Percentiles rank a stretch among this genome's conserved stretches.
phyloP scores from a whole-genome alignment of 257 asterid species.

The Fraxinus quadrangulata region DNA sequence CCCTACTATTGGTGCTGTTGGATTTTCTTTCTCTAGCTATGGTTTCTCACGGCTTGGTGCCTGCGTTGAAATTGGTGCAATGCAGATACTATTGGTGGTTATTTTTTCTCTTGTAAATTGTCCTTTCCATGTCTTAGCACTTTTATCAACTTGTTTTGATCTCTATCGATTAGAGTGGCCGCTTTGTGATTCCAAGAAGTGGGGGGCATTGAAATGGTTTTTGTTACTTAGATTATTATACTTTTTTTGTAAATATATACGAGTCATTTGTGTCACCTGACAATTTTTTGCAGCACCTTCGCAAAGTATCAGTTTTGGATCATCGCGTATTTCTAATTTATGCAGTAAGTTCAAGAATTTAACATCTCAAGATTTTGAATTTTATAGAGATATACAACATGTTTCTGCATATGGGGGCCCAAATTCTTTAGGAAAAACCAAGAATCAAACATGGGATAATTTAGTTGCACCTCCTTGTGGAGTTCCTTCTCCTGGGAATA shows the following conservation, averaged over 20 bases:
- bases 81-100: slow-evolving; percentile 80
- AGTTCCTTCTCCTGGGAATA: slow-evolving; percentile 44
- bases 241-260: neutral
- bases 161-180: neutral
- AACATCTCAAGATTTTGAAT: slow-evolving; percentile 47
- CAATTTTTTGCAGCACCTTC: slow-evolving; percentile 81
- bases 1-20: slow-evolving; percentile 96
- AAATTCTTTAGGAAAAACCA: slow-evolving; percentile 33
- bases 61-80: slow-evolving; percentile 88
- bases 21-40: slow-evolving; percentile 94
- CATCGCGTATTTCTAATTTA: slow-evolving; percentile 89
- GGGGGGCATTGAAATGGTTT: neutral
- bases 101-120: slow-evolving; percentile 86
- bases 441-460: slow-evolving; percentile 42
- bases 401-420: slow-evolving; percentile 37
- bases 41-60: slow-evolving; percentile 92
- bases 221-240: slow-evolving; percentile 4
- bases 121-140: slow-evolving; percentile 1
- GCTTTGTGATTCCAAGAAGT: neutral
- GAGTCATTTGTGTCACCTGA: slow-evolving; percentile 15
- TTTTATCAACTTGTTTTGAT: neutral
- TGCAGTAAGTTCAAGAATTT: slow-evolving; percentile 59
- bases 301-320: slow-evolving; percentile 82
- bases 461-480: slow-evolving; percentile 38
- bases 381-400: slow-evolving; percentile 41